Base-by-base conservation (phyloP, 352 stramenopile genomes). In the Phytophthora tubulina region DNA sequence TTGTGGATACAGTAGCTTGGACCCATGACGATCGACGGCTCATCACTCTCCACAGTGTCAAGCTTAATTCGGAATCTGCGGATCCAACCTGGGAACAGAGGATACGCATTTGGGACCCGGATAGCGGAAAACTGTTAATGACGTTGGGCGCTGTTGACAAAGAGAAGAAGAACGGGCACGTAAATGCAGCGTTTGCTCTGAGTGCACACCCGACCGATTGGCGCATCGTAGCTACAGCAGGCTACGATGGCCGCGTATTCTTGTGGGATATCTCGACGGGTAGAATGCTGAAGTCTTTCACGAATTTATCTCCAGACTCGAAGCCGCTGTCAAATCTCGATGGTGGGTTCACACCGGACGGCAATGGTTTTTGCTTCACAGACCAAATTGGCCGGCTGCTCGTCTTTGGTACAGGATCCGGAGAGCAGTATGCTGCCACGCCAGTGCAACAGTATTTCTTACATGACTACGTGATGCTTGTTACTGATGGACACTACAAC, bases 391-490 rank as follows among this genome's bases (percentile, higher is more conserved):
- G 90, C 4, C 76, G 89, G 3, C 64, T 97, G 6, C 67, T 91
- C 30, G 82, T 97, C 52, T 93, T 97, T 71, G 87, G 90, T 35
- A 90, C 85, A 6, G 89, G 93, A 42, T 88, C 85, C 5, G 82
- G 85, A 48, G 78, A 92, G 36, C 70, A 85, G 13, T 95, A 88
- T 46, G 68, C 73, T 3, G 80, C 76, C 5, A 84, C 79, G 5
- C 90, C 87, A 17, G 79, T 90, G 41, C 89, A 97, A 67, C 93
- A 98, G 66, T 94, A 94, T 60, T 98, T 98, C 60, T 75, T 87
- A 5, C 95, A 85, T 31, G 95, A 98, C 71, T 98, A 98, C 58
- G 85, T 85, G 6, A 89, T 92, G 65, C 78, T 98, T 30, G 63
- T 97, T 14, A 93, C 89, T 4, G 95, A 98, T 78, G 75, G 83